A percentile compares a stretch with the other conserved stretches of the same genome.
phyloP scores from a whole-genome alignment of 768 basidiomycete species.

The Boletus reticulatus region DNA sequence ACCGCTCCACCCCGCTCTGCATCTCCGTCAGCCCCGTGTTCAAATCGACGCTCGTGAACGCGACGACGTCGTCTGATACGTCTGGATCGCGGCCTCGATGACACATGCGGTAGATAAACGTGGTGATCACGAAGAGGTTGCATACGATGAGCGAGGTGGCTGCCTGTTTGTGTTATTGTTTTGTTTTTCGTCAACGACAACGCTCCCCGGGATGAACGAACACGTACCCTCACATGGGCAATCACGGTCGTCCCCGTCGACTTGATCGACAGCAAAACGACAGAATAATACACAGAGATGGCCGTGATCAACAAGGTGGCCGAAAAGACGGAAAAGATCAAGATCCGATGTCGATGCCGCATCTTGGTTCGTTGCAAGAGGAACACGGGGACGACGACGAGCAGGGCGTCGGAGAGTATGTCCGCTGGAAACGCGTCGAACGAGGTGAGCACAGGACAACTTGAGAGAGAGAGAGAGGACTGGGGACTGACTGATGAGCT shows the following conservation, averaged over 20 bases:
- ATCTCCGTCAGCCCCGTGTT: not conserved
- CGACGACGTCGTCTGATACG: not conserved
- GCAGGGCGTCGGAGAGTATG: slow-evolving; percentile 13
- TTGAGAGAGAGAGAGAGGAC: not conserved
- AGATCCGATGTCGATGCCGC: slow-evolving; percentile 8
- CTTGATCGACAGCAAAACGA: not conserved
- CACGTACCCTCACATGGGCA: slow-evolving; percentile 20
- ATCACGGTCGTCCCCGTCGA: slow-evolving; percentile 13
- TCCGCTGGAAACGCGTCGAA: slow-evolving; percentile 12
- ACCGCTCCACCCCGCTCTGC: not conserved
- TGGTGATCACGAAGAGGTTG: slow-evolving; percentile 26
- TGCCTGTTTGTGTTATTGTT: slow-evolving; percentile 5
- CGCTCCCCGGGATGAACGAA: too few species aligned
- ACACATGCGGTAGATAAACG: slow-evolving; percentile 19
- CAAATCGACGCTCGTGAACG: slow-evolving; percentile 18
- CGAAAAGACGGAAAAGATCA: slow-evolving; percentile 19
- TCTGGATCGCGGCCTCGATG: slow-evolving; percentile 7
- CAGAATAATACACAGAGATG: slow-evolving; percentile 19
- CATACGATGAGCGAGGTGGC: slow-evolving; percentile 26
- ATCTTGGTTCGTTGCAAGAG: slow-evolving; percentile 8
- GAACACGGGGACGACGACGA: slow-evolving; percentile 19
- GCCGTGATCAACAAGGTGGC: slow-evolving; percentile 18
- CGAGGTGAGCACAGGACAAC: not conserved
- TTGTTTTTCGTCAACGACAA: too few species aligned
- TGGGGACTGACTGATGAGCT: slow-evolving; percentile 20